Evolutionary conservation across 352 stramenopile species (phyloP).

Genomic region (Globisporangium splendens): DNA sequence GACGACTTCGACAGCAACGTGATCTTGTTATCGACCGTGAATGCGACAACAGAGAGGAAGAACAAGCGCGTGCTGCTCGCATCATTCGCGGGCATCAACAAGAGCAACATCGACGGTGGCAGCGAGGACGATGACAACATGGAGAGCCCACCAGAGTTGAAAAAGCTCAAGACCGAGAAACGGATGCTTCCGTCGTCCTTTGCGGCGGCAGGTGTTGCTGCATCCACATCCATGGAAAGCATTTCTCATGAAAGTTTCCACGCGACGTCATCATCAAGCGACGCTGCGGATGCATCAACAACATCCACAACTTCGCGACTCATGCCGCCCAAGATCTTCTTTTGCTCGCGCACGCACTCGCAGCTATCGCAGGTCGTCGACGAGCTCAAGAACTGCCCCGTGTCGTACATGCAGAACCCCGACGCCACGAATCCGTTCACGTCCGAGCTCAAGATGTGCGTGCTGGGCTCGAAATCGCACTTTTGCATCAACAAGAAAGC

Average conservation of each 20-base stretch:
- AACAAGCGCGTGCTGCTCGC: conserved; percentile 5
- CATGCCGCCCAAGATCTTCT: conserved; percentile 70
- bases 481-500: conserved; percentile 77
- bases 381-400: conserved; percentile 74
- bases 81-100: not conserved
- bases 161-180: conserved; percentile 14
- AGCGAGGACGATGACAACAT: conserved; percentile 3
- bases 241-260: conserved; percentile 21
- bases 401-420: conserved; percentile 48
- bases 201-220: conserved; percentile 1
- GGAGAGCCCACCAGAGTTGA: conserved; percentile 3
- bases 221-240: not conserved
- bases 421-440: conserved; percentile 34
- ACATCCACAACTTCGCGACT: conserved; percentile 17
- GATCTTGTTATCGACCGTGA: not conserved
- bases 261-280: not conserved
- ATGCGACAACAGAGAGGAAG: not conserved
- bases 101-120: not conserved
- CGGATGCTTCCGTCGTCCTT: conserved; percentile 28
- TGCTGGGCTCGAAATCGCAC: conserved; percentile 78
- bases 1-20: conserved; percentile 11
- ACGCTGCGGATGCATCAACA: not conserved
- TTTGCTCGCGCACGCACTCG: conserved; percentile 87
- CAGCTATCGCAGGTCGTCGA: conserved; percentile 79
- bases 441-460: conserved; percentile 61